These are phyloP conservation scores for Peniophora sp. DNA, from an alignment of 1,284 basidiomycete genomes.

Conservation along the genomic window DNA sequence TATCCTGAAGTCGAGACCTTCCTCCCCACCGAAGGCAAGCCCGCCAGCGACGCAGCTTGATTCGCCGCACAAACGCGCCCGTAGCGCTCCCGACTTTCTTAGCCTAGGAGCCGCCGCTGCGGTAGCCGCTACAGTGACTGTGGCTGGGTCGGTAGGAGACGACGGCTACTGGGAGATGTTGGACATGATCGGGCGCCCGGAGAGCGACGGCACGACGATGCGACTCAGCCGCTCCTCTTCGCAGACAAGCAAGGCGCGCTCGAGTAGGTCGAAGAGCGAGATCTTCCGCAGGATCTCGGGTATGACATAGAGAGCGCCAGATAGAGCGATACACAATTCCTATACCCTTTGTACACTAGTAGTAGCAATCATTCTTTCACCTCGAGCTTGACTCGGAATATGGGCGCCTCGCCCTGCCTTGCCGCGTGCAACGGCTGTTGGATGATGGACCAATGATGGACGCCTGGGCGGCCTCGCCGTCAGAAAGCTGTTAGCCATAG, in stretches of 20 bases:
- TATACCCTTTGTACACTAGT: neutral
- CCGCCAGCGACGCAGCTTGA: too few relatives aligned
- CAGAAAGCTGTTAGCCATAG: too few relatives aligned
- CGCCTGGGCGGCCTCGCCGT: too few relatives aligned
- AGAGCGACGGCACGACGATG: constrained; percentile 1
- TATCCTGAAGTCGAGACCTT: too few relatives aligned
- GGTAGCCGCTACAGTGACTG: neutral
- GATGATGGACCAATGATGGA: too few relatives aligned
- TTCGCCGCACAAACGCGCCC: constrained; percentile 9
- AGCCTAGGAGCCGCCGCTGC: neutral
- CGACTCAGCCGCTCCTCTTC: constrained; percentile 3
- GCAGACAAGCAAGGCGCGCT: constrained; percentile 8
- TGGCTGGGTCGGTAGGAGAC: constrained; percentile 4
- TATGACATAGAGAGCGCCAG: neutral
- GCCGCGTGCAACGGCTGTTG: too few relatives aligned
- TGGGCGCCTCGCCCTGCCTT: too few relatives aligned
- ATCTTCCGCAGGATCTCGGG: neutral
- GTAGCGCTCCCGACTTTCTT: constrained; percentile 11
- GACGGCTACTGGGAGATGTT: constrained; percentile 12
- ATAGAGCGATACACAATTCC: neutral
- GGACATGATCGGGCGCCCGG: constrained; percentile 5
- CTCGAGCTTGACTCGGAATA: too few relatives aligned
- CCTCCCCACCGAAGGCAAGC: too few relatives aligned
- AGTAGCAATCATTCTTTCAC: neutral
- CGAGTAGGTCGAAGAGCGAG: constrained; percentile 8